Conservation (phyloP, 31 red algal genomes). For the Asparagopsis taxiformis region DNA sequence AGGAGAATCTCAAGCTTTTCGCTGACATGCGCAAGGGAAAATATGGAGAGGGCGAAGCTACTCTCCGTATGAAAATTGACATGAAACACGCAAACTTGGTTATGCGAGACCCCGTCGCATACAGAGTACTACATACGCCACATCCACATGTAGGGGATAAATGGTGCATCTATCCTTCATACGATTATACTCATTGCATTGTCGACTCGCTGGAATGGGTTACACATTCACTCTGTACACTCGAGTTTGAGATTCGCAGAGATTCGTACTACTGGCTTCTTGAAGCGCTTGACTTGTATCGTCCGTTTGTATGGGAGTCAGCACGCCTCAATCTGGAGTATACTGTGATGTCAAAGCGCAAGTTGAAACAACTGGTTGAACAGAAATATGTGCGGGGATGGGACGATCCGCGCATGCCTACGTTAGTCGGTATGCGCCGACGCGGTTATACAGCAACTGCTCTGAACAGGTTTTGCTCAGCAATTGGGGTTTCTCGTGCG, state of each 20-base stretch:
- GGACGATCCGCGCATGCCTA: constrained; percentile 98
- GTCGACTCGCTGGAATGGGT: constrained; percentile 96
- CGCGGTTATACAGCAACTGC: constrained; percentile 79
- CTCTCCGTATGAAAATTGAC: constrained; percentile 96
- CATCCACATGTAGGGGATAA: constrained; percentile 90
- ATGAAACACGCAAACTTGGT: constrained; percentile 82
- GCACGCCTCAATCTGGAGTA: constrained; percentile 78
- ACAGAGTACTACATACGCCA: constrained; percentile 74
- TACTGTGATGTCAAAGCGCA: constrained; percentile 91
- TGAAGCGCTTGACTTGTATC: constrained; percentile 94
- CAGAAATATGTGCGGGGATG: constrained; percentile 82
- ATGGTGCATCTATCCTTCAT: constrained; percentile 98
- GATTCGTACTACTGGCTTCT: constrained; percentile 99
- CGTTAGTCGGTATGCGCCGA: constrained; percentile 81
- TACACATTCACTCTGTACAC: constrained; percentile 93
- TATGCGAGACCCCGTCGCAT: constrained; percentile 96
- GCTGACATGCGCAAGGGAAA: constrained; percentile 86
- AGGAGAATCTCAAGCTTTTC: constrained; percentile 81
- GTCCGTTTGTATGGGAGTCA: constrained; percentile 95
- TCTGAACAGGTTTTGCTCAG: constrained; percentile 82
- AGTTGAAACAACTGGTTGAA: constrained; percentile 78
- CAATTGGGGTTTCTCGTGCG: constrained; percentile 69
- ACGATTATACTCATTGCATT: constrained; percentile 97
- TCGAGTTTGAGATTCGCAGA: constrained; percentile 96
- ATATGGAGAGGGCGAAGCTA: constrained; percentile 83